Evolutionary conservation across 2,329 filamentous ascomycete genomes (phyloP).

Genomic region (Colletotrichum kahawae): DNA sequence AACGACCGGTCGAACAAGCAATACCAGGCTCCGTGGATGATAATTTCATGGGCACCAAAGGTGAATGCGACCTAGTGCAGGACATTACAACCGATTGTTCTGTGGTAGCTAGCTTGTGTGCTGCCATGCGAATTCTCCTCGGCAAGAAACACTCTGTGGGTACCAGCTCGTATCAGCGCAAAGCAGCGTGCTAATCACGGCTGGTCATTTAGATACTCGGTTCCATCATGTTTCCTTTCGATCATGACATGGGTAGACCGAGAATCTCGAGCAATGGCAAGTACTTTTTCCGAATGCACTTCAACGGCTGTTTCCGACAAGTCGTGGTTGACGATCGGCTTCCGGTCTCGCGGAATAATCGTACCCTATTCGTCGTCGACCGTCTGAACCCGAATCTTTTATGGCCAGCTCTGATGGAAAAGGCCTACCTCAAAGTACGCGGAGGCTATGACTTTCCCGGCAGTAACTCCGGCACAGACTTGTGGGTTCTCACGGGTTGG

Average conservation of each 20-base stretch:
- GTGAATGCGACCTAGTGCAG: constrained; percentile 83
- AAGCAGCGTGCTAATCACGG: not conserved
- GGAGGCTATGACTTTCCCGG: constrained; percentile 98
- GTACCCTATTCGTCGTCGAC: constrained; percentile 87
- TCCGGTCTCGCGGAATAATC: constrained; percentile 75
- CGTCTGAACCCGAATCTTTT: constrained; percentile 79
- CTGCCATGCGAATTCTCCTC: constrained; percentile 72
- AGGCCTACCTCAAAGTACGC: constrained; percentile 93
- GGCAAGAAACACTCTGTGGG: constrained; percentile 72
- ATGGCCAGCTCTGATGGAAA: constrained; percentile 93
- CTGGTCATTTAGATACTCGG: constrained; percentile 64
- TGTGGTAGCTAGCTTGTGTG: constrained; percentile 93
- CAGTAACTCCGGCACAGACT: constrained; percentile 93
- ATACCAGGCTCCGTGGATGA: constrained; percentile 38
- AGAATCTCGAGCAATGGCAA: constrained; percentile 78
- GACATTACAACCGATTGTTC: constrained; percentile 97
- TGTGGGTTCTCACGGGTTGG: constrained; percentile 94
- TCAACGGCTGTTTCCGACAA: constrained; percentile 90
- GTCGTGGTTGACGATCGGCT: constrained; percentile 90
- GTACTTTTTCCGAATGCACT: constrained; percentile 91
- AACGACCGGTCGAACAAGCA: constrained; percentile 73
- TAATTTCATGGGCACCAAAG: constrained; percentile 59
- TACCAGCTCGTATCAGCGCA: not conserved
- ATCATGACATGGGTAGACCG: constrained; percentile 62
- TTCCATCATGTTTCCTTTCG: constrained; percentile 77